phyloP scores from a whole-genome alignment of 495 filamentous ascomycete species.

The Podospora pseudopauciseta region DNA sequence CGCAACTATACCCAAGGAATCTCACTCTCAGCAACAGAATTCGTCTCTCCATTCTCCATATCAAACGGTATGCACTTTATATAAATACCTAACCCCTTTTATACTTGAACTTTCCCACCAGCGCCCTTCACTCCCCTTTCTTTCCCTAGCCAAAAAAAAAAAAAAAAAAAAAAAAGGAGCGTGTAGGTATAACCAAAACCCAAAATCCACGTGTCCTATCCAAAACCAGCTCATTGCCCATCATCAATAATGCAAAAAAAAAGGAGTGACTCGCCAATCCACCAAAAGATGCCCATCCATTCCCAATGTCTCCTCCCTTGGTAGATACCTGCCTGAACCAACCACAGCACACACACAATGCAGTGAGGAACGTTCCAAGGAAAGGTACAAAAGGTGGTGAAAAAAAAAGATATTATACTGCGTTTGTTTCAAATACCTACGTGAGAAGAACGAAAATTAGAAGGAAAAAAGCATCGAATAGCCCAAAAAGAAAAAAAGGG shows the following conservation, averaged over 20 bases:
- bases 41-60: background rate
- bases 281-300: background rate
- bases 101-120: background rate
- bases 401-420: background rate
- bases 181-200: background rate
- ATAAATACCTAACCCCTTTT: background rate
- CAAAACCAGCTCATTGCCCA: background rate
- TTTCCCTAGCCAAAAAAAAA: background rate
- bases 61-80: background rate
- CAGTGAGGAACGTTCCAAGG: background rate
- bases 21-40: background rate
- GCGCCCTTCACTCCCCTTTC: background rate
- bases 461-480: background rate
- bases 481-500: conserved; percentile 1
- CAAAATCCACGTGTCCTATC: background rate
- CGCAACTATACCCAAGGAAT: background rate
- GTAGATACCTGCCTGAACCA: background rate
- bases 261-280: background rate
- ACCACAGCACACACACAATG: background rate
- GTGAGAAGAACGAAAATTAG: background rate
- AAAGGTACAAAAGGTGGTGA: background rate
- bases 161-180: background rate
- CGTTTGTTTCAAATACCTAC: background rate
- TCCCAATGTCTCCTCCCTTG: background rate
- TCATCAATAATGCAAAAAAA: background rate